Evolutionary conservation across 257 asterid genomes (phyloP).

Genomic region (Fraxinus americana): DNA sequence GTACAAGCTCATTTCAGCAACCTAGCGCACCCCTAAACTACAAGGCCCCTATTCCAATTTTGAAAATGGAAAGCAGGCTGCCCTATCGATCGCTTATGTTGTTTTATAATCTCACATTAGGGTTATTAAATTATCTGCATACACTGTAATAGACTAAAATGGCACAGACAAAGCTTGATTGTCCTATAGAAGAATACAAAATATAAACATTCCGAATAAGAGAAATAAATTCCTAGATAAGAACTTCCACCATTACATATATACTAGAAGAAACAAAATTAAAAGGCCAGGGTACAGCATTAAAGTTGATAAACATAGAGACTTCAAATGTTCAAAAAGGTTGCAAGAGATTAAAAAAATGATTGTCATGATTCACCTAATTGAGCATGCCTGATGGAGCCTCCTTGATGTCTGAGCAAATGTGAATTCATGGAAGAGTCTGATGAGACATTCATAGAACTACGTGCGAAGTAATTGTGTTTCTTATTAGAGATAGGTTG

Average conservation of each 20-base stretch:
- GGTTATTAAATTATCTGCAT: not conserved
- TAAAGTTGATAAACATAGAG: not conserved
- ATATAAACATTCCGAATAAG: not conserved
- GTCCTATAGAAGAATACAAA: not conserved
- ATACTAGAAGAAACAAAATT: not conserved
- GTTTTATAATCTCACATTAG: not conserved
- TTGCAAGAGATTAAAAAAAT: not conserved
- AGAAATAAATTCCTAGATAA: not conserved
- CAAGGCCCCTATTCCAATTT: no score
- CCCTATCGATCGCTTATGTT: not conserved
- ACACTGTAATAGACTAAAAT: not conserved
- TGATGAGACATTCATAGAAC: slow-evolving; percentile 15
- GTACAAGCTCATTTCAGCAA: not conserved
- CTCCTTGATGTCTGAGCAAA: slow-evolving; percentile 23
- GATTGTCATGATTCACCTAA: slow-evolving; percentile 33
- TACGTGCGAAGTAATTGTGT: slow-evolving; percentile 18
- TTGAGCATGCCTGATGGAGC: slow-evolving; percentile 23
- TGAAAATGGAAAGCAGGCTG: not conserved
- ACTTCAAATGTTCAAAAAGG: not conserved
- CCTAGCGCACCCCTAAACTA: no score
- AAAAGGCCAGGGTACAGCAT: not conserved
- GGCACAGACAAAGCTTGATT: not conserved
- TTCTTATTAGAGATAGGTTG: slow-evolving; percentile 26
- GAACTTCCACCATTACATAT: not conserved
- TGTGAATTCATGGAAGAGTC: slow-evolving; percentile 20